phyloP scores from a whole-genome alignment of 768 basidiomycete genomes.

The Russula sp. region DNA sequence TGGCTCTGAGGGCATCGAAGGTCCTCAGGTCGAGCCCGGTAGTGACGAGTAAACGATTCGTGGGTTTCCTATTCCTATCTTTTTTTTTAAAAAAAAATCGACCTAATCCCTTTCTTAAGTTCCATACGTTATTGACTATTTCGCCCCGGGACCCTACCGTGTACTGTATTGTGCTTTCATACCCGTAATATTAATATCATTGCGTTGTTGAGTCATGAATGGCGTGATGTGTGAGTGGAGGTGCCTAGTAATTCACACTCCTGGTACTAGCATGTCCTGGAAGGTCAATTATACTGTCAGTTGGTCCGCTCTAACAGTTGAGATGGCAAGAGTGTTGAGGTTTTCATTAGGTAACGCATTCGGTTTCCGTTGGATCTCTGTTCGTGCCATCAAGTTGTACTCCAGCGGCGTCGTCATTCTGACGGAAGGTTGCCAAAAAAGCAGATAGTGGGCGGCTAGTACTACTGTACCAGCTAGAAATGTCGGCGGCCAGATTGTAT shows the following conservation, averaged over 20 bases:
- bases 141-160: background rate
- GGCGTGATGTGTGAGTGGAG: background rate
- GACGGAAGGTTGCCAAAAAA: too few relatives aligned
- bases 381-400: too few relatives aligned
- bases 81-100: background rate
- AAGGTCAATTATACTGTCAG: too few relatives aligned
- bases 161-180: slow-evolving; percentile 13
- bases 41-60: slow-evolving; percentile 23
- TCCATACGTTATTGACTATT: slow-evolving; percentile 3
- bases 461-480: too few relatives aligned
- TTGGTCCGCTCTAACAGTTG: too few relatives aligned
- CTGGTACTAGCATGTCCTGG: too few relatives aligned
- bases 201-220: background rate
- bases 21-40: slow-evolving; percentile 19
- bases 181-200: slow-evolving; percentile 1
- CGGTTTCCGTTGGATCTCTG: too few relatives aligned
- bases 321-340: too few relatives aligned
- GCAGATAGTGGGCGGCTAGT: too few relatives aligned
- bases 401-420: too few relatives aligned
- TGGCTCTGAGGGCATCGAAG: slow-evolving; percentile 4
- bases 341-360: too few relatives aligned
- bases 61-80: background rate
- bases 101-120: background rate
- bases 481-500: too few relatives aligned
- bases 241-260: background rate